Evolutionary conservation across 257 asterid genomes (phyloP), one percentile per base, ranked within the genome.

Genomic region (Agastache rugosa): DNA sequence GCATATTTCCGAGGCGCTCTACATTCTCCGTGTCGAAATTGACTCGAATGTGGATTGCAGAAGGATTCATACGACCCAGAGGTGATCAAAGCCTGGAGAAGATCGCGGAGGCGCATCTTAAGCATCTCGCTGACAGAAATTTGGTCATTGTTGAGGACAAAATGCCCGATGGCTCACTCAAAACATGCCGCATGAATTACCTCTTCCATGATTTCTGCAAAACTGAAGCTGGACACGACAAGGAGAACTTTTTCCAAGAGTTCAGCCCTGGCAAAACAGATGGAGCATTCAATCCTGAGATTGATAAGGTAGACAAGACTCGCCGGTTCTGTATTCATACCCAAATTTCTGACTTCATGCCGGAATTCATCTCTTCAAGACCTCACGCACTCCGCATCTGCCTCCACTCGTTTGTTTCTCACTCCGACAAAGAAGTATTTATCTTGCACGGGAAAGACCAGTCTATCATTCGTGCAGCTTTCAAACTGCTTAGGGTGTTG

Each of bases 161-260:
- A 5, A 50, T 1, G 11, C 19, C 78, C 29, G 72, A 81, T 80
- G 88, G 85, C 10, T 75, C 66, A 55, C 72, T 31, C 35, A 83
- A 81, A 75, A 75, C 82, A 3, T 83, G 87, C 54, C 79, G 85
- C n/a, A 34, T 81, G 23, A 79, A 80, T 51, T 80, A 75, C 39
- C 68, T 77, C 27, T 12, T 81, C 35, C 71, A 67, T 4, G 76
- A 75, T 14, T 84, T 84, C 58, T 84, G 85, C 78, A 75, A 50
- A 48, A 75, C 37, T 6, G 81, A 74, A 45, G 79, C 83, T 17
- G 73, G 55, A 62, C 8, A 41, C 3, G 75, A 71, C 0, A 15
- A 34, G 9, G 58, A 71, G 58, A 71, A 71, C 48, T 56, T 71
- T 15, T 29, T 71, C 14, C 75, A 56, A 15, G 75, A 56, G 41